Base-by-base conservation (phyloP, 1,139 yeast species). In the Suhomyces guaymorum region DNA sequence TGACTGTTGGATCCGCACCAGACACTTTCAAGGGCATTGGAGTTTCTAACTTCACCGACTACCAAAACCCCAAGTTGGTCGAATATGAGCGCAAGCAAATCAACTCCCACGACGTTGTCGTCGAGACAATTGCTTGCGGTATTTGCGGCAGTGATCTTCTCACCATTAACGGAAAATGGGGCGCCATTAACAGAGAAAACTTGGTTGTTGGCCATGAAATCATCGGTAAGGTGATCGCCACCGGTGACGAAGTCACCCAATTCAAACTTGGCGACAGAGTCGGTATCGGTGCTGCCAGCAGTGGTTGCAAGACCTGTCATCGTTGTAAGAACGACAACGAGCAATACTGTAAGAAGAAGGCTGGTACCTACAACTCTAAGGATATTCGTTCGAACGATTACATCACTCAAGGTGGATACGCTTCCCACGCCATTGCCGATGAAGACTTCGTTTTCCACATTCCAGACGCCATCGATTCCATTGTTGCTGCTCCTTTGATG, bases 331-430 rank as follows among this genome's bases (percentile, higher is more conserved):
- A 37, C 21, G 57, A 60, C 43, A 66, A 73, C 48, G 78, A 73
- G 47, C 73, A 66, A 44, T 74, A 74, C 56, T 75, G 80, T 51
- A 50, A 58, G 19, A 48, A 63, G 23, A 46, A 56, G 25, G 71
- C 70, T 17, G 56, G 57, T 28, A 74, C 80, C 5, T 74, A 73
- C 51, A 63, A 68, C 44, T 47, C 54, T 15, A 39, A 43, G 9
- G 72, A 72, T 50, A 49, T 59, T 14, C 39, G 38, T 29, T 37
- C 52, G 5, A 75, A 71, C 36, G 74, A 73, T 6, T 70, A 67
- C 43, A 61, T 62, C 32, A 61, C 76, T 14, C 73, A 69, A 49
- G 80, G 81, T 51, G 80, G 80, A n/a, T 75, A 74, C 51, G 67
- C 80, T 7, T 61, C 71, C 12, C 75, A 73, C 48, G 61, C 68